Conservation (phyloP, 148 eudicot species). For the Fagopyrum tataricum region DNA sequence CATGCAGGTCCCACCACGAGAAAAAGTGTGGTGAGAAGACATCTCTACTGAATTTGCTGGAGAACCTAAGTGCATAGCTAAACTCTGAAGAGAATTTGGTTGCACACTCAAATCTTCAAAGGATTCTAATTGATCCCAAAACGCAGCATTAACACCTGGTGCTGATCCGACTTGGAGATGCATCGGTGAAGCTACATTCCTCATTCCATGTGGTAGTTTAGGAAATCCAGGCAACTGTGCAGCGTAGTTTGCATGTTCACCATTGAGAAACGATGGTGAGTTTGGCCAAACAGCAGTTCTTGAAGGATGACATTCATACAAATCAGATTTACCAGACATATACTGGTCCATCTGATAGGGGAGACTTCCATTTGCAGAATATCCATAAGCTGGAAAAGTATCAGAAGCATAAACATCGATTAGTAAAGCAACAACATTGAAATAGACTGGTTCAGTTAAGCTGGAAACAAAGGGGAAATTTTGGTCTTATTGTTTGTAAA, state of each 20-base stretch:
- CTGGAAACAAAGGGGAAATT: too few relatives aligned
- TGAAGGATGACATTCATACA: slow-evolving; percentile 36
- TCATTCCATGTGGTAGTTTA: slow-evolving; percentile 30
- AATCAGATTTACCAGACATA: slow-evolving; percentile 40
- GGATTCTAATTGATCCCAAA: slow-evolving; percentile 34
- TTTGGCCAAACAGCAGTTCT: slow-evolving; percentile 39
- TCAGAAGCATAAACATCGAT: background rate
- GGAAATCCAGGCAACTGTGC: slow-evolving; percentile 40
- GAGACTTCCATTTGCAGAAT: slow-evolving; percentile 31
- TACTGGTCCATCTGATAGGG: slow-evolving; percentile 28
- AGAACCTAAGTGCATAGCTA: slow-evolving; percentile 32
- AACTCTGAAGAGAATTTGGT: slow-evolving; percentile 29
- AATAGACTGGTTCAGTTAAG: too few relatives aligned
- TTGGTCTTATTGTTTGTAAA: too few relatives aligned
- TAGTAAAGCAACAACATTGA: background rate
- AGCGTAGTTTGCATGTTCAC: slow-evolving; percentile 30
- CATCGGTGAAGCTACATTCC: slow-evolving; percentile 27
- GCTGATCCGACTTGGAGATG: slow-evolving; percentile 46
- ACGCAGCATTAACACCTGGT: slow-evolving; percentile 31
- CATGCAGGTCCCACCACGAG: slow-evolving; percentile 26
- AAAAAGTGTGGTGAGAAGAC: slow-evolving; percentile 31
- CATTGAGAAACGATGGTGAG: slow-evolving; percentile 40
- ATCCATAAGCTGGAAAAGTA: slow-evolving; percentile 31
- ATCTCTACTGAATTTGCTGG: slow-evolving; percentile 36
- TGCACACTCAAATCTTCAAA: slow-evolving; percentile 34